Evolutionary conservation across 192 early-diverging fungal genomes (phyloP).

Genomic region (Coemansia furcata): DNA sequence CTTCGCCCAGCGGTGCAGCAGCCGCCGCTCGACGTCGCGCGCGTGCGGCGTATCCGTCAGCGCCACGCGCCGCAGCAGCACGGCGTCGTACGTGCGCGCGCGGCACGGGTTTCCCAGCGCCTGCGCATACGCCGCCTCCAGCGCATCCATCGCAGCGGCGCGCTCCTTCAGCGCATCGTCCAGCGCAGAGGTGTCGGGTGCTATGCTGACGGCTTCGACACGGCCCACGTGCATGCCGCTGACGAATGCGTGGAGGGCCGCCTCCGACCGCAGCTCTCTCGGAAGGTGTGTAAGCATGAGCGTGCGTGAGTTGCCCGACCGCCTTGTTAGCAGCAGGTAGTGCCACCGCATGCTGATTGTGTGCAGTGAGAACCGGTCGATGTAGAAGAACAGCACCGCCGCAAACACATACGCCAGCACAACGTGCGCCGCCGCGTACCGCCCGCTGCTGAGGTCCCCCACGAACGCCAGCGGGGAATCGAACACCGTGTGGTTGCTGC

Average conservation of each 20-base stretch:
- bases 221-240: constrained; percentile 57
- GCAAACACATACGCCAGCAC: constrained; percentile 49
- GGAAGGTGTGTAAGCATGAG: constrained; percentile 71
- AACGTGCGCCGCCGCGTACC: constrained; percentile 35
- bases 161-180: constrained; percentile 57
- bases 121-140: constrained; percentile 58
- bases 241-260: constrained; percentile 58
- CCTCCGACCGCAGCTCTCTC: constrained; percentile 55
- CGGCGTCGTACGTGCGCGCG: constrained; percentile 63
- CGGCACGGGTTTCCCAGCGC: constrained; percentile 71
- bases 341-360: constrained; percentile 54
- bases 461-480: constrained; percentile 44
- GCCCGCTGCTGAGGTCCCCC: constrained; percentile 9
- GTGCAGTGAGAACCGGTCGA: constrained; percentile 52
- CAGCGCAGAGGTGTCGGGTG: constrained; percentile 53
- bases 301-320: constrained; percentile 56
- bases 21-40: constrained; percentile 25
- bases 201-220: constrained; percentile 65
- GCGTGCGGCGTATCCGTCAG: constrained; percentile 30
- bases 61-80: constrained; percentile 33
- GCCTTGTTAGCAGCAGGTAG: constrained; percentile 46
- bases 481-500: constrained; percentile 32
- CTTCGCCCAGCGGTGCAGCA: constrained; percentile 38
- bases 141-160: constrained; percentile 31
- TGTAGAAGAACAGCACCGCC: constrained; percentile 41